Conservation (phyloP, 257 asterid genomes). For the Petrea volubilis region DNA sequence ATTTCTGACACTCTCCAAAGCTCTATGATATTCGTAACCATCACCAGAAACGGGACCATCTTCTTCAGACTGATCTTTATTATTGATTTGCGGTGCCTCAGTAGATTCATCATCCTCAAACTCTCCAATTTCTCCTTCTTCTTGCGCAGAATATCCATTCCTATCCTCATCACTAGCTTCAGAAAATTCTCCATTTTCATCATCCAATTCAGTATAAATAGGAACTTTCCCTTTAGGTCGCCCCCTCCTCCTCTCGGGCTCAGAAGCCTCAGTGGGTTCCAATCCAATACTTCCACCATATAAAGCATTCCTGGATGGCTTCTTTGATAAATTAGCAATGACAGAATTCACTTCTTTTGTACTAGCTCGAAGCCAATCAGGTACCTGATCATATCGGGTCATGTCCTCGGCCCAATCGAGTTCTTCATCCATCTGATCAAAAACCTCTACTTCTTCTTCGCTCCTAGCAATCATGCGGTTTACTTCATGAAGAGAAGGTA, state of each 20-base stretch:
- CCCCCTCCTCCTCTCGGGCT: conserved; percentile 77
- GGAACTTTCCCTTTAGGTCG: conserved; percentile 89
- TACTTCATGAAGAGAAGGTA: conserved; percentile 96
- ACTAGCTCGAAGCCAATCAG: conserved; percentile 91
- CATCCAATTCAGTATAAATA: conserved; percentile 90
- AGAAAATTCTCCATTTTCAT: conserved; percentile 78
- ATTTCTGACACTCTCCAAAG: conserved; percentile 48
- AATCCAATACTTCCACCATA: conserved; percentile 54
- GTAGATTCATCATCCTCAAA: conserved; percentile 82
- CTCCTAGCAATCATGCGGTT: conserved; percentile 99
- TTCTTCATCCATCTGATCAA: conserved; percentile 99
- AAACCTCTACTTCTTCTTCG: conserved; percentile 88
- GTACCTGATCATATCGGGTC: conserved; percentile 88
- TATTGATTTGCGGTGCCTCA: conserved; percentile 51
- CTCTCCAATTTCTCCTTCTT: conserved; percentile 78
- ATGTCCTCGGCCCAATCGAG: conserved; percentile 91
- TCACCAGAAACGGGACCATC: conserved; percentile 61
- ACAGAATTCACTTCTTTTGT: conserved; percentile 78
- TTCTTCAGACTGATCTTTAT: conserved; percentile 78
- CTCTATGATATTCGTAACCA: conserved; percentile 59
- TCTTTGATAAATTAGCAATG: conserved; percentile 74
- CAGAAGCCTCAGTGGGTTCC: conserved; percentile 63
- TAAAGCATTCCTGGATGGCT: conserved; percentile 59
- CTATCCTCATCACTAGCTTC: conserved; percentile 87
- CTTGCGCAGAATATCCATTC: conserved; percentile 69